Percentiles rank a stretch among this genome's conserved stretches.
These are phyloP conservation scores for Candida boleticola DNA, from an alignment of 805 yeast species.

Conservation along the genomic window DNA sequence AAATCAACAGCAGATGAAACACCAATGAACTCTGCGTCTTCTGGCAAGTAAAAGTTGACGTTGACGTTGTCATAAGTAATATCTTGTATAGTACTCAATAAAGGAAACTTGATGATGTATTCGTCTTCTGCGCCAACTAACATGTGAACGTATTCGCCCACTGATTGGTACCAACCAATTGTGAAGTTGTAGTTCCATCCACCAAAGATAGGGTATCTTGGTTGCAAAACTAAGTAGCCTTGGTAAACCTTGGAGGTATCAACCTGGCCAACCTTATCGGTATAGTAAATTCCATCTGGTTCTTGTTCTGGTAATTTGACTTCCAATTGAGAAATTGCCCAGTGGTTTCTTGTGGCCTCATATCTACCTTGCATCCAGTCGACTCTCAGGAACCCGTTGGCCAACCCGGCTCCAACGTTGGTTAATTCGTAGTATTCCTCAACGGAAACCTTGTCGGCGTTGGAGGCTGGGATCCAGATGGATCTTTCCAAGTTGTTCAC, in stretches of 20 bases:
- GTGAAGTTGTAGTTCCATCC: constrained; percentile 97
- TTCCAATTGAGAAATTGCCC: constrained; percentile 61
- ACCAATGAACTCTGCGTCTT: constrained; percentile 65
- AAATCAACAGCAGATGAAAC: constrained; percentile 56
- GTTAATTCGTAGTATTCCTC: constrained; percentile 84
- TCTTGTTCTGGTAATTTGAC: constrained; percentile 46
- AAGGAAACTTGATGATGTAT: constrained; percentile 65
- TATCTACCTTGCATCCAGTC: constrained; percentile 66
- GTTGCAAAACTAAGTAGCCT: constrained; percentile 58
- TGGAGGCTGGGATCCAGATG: constrained; percentile 84
- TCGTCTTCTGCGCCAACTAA: constrained; percentile 38
- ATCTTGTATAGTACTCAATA: constrained; percentile 70
- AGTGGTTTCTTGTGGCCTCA: constrained; percentile 46
- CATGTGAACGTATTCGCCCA: constrained; percentile 51
- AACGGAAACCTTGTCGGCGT: constrained; percentile 63
- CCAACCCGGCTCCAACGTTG: constrained; percentile 71
- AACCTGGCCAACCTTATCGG: constrained; percentile 91
- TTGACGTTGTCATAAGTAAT: constrained; percentile 62
- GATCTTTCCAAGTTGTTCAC: constrained; percentile 65
- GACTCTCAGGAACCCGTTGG: constrained; percentile 72
- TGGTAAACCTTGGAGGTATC: constrained; percentile 60
- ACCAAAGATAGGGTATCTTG: constrained; percentile 93
- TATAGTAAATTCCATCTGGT: constrained; percentile 64
- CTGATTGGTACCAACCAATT: constrained; percentile 79
- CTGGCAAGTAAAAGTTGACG: constrained; percentile 75